A percentile compares a stretch with the other conserved stretches of the same genome.
Conservation (phyloP, 2,329 filamentous ascomycete genomes). For the Aotearoamyces nothofagi region DNA sequence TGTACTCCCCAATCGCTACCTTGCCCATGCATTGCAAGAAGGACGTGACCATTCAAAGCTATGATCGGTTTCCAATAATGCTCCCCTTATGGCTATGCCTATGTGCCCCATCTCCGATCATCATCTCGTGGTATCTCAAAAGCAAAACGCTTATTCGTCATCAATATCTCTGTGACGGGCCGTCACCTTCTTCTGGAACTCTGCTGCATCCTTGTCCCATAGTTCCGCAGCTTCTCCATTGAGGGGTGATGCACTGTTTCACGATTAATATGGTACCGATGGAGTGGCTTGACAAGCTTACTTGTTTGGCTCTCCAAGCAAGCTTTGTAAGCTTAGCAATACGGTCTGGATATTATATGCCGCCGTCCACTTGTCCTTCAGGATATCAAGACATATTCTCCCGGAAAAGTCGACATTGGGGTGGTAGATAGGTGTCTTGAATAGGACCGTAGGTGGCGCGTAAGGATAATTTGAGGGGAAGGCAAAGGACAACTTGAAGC, state of each 20-base stretch:
- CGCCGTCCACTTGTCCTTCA: constrained; percentile 98
- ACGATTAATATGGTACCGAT: constrained; percentile 8
- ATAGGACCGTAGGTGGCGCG: constrained; percentile 76
- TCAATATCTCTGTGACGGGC: constrained; percentile 48
- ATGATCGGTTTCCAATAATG: no score
- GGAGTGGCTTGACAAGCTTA: constrained; percentile 32
- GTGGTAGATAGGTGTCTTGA: constrained; percentile 98
- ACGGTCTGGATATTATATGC: constrained; percentile 95
- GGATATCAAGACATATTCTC: constrained; percentile 90
- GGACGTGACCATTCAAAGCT: no score
- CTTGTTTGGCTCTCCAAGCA: constrained; percentile 98
- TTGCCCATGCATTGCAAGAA: no score
- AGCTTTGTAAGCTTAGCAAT: constrained; percentile 80
- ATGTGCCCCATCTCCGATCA: no score
- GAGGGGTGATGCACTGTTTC: constrained; percentile 66
- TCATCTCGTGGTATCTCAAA: no score
- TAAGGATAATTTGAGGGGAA: constrained; percentile 94
- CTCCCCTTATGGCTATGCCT: no score
- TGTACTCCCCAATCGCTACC: no score
- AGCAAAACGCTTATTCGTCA: constrained; percentile 37
- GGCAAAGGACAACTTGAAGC: constrained; percentile 80
- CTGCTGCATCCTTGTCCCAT: constrained; percentile 77
- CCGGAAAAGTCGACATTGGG: constrained; percentile 97
- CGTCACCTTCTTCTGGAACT: constrained; percentile 69
- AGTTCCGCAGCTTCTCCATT: constrained; percentile 94